Percentiles rank a stretch among this genome's conserved stretches.
Conservation (phyloP, 2,329 filamentous ascomycete species). For the Rhinocladiella similis region DNA sequence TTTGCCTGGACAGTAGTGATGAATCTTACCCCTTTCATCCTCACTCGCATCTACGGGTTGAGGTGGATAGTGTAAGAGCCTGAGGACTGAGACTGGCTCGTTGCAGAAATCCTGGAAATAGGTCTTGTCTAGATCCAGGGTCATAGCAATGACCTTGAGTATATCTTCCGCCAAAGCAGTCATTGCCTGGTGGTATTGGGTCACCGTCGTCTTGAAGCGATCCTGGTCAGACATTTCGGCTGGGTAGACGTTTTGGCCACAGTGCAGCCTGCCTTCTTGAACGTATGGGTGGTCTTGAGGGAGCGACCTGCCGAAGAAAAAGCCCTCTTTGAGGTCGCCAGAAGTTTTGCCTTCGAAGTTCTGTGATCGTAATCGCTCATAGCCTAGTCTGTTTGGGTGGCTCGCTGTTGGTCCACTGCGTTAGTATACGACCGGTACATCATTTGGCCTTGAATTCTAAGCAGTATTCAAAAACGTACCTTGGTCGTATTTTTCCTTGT, state of each 20-base stretch:
- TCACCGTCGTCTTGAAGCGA: slow-evolving; percentile 15
- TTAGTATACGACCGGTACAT: not conserved
- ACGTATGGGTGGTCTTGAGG: slow-evolving; percentile 24
- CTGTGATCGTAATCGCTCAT: slow-evolving; percentile 31
- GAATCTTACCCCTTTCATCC: slow-evolving; percentile 28
- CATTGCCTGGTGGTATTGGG: slow-evolving; percentile 23
- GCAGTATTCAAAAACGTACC: slow-evolving; percentile 20
- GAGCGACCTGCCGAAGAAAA: slow-evolving; percentile 29
- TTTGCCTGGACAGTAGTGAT: too few relatives aligned
- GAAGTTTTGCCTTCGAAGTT: slow-evolving; percentile 30
- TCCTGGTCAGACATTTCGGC: slow-evolving; percentile 1
- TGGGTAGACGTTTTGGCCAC: slow-evolving; percentile 28
- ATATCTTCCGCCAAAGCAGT: slow-evolving; percentile 24
- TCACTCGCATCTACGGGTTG: slow-evolving; percentile 24
- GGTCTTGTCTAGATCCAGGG: slow-evolving; percentile 20
- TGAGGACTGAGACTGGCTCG: slow-evolving; percentile 28
- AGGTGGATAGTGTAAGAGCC: slow-evolving; percentile 33
- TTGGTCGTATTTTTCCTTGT: slow-evolving; percentile 29
- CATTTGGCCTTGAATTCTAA: too few relatives aligned
- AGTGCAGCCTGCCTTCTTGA: slow-evolving; percentile 22
- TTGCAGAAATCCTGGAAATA: slow-evolving; percentile 28
- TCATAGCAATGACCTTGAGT: slow-evolving; percentile 21
- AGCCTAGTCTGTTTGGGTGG: slow-evolving; percentile 25
- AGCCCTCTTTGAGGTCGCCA: slow-evolving; percentile 34
- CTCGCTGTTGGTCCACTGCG: not conserved